Base-by-base conservation (phyloP, 2,329 filamentous ascomycete genomes). In the Aspergillus neotritici region DNA sequence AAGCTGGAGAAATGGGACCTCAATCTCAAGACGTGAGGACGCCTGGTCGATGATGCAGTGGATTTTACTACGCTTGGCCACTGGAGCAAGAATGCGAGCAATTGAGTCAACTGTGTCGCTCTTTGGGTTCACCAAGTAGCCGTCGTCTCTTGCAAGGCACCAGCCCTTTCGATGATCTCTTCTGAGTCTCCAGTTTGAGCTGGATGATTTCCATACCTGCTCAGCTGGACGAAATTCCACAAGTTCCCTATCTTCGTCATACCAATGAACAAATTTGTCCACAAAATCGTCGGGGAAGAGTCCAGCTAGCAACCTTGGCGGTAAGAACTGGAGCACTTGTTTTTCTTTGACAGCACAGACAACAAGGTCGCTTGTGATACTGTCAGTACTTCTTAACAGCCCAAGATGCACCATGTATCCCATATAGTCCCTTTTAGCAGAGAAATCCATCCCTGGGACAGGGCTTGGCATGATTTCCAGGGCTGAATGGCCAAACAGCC, bases 1-100 rank as follows among this genome's bases (percentile, higher is more conserved):
- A 0, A 81, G 58, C 4, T 70, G 65, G 0, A 78, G 55, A 2
- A 71, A 62, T 0, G 76, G 74, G 0, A 82, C 45, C 2, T 71
- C 62, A 2, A 76, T 60, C 0, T 68, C 54, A 2, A 76, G n/a
- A 0, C 30, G 31, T 1, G 15, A 44, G 1, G 38, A 41, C 3
- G 46, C 40, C 0, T 37, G 5, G 15, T 57, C 40, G n/a, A 60
- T 46, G 0, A 58, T 53, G 2, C 68, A 56, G 16, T 75, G 61
- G 7, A 74, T 63, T 21, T 67, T 53, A 0, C 38, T 4, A 1
- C 16, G 15, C 1, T 54, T 32, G 41, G 75, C 73, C 3, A 78
- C 46, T 0, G 65, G 55, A 3, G 28, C 13, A 0, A 77, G 44
- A 1, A 48, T 39, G 9, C 30, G 14, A n/a, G 32, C 46, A 5